Evolutionary conservation across 305 asterid species (phyloP).

Genomic region (Solanum hybrid): DNA sequence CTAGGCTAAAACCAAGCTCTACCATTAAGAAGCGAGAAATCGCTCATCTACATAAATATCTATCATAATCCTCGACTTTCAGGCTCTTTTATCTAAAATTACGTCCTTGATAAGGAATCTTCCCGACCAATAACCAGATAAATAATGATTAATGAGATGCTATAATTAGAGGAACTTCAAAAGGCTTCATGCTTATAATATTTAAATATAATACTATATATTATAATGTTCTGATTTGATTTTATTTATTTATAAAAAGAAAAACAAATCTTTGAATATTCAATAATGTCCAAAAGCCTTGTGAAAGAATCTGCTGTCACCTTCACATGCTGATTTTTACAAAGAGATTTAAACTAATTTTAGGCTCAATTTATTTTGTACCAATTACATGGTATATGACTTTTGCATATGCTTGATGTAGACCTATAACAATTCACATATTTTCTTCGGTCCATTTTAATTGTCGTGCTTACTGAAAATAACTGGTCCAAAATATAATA

Average conservation of each 20-base stretch:
- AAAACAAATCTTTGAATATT: not conserved
- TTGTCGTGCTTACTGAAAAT: not conserved
- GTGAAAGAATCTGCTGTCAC: not conserved
- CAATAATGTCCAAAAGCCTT: not conserved
- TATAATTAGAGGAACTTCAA: not conserved
- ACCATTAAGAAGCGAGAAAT: not conserved
- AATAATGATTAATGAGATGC: not conserved
- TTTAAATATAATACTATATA: not conserved
- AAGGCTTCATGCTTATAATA: not conserved
- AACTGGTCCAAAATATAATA: not conserved
- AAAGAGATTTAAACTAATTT: not conserved
- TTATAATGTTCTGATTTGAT: not conserved
- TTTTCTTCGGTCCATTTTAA: not conserved
- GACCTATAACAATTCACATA: not conserved
- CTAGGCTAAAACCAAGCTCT: not conserved
- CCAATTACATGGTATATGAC: not conserved
- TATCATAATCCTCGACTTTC: not conserved
- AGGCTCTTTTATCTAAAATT: not conserved
- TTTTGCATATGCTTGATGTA: not conserved
- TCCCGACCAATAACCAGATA: not conserved
- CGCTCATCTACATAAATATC: not conserved
- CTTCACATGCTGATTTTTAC: not conserved
- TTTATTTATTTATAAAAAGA: too few relatives aligned
- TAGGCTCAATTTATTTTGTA: not conserved
- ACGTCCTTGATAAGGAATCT: not conserved